These are phyloP conservation scores for Ceratocystiopsis sp. DNA, from an alignment of 2,329 filamentous ascomycete species.

Conservation along the genomic window DNA sequence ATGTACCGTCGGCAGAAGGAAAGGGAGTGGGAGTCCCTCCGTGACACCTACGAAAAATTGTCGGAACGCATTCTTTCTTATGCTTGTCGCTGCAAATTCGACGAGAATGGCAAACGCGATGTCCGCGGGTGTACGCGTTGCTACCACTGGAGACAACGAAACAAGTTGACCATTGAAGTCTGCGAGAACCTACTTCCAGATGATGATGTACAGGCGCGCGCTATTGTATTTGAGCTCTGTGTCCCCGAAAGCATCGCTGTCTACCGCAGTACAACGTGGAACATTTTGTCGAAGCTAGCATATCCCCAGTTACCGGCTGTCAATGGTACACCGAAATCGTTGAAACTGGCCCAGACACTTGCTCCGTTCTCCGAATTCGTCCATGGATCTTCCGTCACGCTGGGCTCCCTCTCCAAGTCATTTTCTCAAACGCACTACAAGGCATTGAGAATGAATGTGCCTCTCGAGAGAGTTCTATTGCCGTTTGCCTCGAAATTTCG, in stretches of 20 bases:
- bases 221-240: conserved; percentile 24
- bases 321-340: neutral
- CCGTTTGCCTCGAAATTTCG: conserved; percentile 26
- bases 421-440: conserved; percentile 28
- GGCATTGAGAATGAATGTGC: conserved; percentile 21
- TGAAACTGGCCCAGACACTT: conserved; percentile 4
- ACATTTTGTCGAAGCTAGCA: conserved; percentile 17
- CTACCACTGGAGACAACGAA: conserved; percentile 13
- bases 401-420: conserved; percentile 4
- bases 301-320: neutral
- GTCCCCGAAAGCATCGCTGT: conserved; percentile 17
- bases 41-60: conserved; percentile 15
- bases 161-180: conserved; percentile 18
- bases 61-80: conserved; percentile 15
- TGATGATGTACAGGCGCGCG: conserved; percentile 14
- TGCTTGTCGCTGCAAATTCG: conserved; percentile 16
- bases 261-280: conserved; percentile 27
- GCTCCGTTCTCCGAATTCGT: neutral
- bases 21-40: conserved; percentile 17
- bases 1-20: no score
- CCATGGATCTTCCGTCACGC: neutral
- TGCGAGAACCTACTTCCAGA: conserved; percentile 24
- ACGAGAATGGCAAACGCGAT: conserved; percentile 11
- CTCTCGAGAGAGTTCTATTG: conserved; percentile 24
- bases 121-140: conserved; percentile 19